Base-by-base conservation (phyloP, 2,329 filamentous ascomycete species). In the Exophiala phaeomuriformis region DNA sequence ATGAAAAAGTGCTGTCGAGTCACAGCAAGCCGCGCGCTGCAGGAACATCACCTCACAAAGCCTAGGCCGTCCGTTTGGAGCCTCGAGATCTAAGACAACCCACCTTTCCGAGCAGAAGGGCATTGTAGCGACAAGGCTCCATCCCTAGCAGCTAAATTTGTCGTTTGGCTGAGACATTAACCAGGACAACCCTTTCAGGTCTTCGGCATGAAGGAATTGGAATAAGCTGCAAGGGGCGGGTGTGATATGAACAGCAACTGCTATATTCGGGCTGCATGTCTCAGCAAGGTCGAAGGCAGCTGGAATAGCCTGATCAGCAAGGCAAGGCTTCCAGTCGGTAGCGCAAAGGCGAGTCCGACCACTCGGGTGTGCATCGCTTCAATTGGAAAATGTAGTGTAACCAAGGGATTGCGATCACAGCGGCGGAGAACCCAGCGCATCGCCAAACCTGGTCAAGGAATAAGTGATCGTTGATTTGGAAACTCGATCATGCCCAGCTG, bases 111-210 rank as follows among this genome's bases (percentile, higher is more conserved):
- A 47, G 32, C 42, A 8, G 30, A 33, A 40, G 35, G 28, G 28
- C 33, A 8, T 55, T 41, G 39, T 27, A 12, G 39, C 27, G 39
- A 41, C 12, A 9, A 41, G 39, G 4, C 39, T 41, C 3, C 39
- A 41, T 41, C 39, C 39, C 39, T 27, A 27, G 32, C 35, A 10
- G 19, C n/a, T 35, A 9, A 36, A 9, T 12, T 37, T 47, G 35
- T 9, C 37, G 30, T 29, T 19, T 10, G 37, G 39, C 53, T 55
- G 49, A 55, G 53, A 55, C 53, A 55, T 43, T 19, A 35, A 53
- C 27, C 30, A 42, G n/a, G 5, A 41, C 10, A 37, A 31, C 8
- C 40, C 39, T 36, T 19, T 19, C 19, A 19, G 19, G 19, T 19
- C 31, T 51, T 44, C 7, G 36, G 31, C 27, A 33, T 32, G 7